A percentile compares a stretch with the other conserved stretches of the same genome.
Conservation (phyloP, 2,329 filamentous ascomycete species). For the Trichocomaceae sp. region DNA sequence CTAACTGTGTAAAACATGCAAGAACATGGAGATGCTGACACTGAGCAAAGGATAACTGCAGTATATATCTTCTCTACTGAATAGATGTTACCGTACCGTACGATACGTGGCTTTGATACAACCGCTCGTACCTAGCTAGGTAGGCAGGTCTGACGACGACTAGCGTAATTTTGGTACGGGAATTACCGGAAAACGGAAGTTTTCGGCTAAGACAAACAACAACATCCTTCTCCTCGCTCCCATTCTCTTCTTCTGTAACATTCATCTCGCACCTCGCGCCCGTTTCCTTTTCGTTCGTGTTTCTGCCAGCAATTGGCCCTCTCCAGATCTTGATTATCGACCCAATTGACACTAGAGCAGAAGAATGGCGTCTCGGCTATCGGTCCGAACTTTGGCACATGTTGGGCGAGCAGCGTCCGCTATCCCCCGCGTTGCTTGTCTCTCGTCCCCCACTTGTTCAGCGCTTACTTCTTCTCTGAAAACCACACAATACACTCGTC, state of each 20-base stretch:
- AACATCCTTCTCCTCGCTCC: background rate
- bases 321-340: background rate
- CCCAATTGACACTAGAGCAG: slow-evolving; percentile 5
- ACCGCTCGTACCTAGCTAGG: too few relatives aligned
- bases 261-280: background rate
- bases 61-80: too few relatives aligned
- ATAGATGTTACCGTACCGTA: background rate
- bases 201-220: background rate
- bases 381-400: slow-evolving; percentile 26
- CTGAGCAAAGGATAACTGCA: too few relatives aligned
- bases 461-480: slow-evolving; percentile 19
- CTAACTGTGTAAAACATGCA: background rate
- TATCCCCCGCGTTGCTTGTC: slow-evolving; percentile 27
- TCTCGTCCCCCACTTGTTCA: slow-evolving; percentile 21
- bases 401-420: slow-evolving; percentile 26
- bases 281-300: background rate
- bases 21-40: too few relatives aligned
- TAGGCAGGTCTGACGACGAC: too few relatives aligned
- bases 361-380: slow-evolving; percentile 13
- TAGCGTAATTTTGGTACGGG: slow-evolving; percentile 1
- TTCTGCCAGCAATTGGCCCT: slow-evolving; percentile 2
- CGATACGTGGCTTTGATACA: background rate
- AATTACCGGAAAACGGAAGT: slow-evolving; percentile 2
- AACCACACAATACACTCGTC: slow-evolving; percentile 31
- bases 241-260: background rate